These are phyloP conservation scores for Geranium brycei DNA, from an alignment of 345 rosid genomes.

Conservation along the genomic window DNA sequence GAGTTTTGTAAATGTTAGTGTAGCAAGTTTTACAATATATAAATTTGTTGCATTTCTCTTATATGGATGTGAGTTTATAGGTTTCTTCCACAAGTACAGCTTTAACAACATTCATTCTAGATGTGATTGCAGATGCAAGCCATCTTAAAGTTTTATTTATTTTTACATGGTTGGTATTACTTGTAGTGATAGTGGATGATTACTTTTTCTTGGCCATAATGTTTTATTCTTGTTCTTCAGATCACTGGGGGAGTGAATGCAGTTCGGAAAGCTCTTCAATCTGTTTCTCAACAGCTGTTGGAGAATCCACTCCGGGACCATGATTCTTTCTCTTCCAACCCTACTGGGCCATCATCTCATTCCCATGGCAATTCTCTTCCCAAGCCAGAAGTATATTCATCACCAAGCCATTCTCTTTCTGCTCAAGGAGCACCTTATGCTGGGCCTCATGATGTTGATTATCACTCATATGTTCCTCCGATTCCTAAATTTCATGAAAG, in stretches of 20 bases:
- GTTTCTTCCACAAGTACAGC: background rate
- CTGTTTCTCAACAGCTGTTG: conserved; percentile 44
- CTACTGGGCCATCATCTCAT: conserved; percentile 29
- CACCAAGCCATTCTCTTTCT: conserved; percentile 21
- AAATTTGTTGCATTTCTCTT: background rate
- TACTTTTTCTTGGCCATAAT: background rate
- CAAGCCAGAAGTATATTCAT: conserved; percentile 19
- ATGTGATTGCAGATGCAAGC: background rate
- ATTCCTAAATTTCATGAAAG: conserved; percentile 25
- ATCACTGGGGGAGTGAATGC: conserved; percentile 47
- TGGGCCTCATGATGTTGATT: conserved; percentile 27
- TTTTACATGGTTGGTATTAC: background rate
- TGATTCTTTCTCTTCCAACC: conserved; percentile 23
- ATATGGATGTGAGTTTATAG: background rate
- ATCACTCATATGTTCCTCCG: conserved; percentile 14
- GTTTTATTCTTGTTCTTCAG: conserved; percentile 21
- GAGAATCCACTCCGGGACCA: conserved; percentile 35
- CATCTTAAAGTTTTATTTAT: background rate
- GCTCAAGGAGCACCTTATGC: conserved; percentile 30
- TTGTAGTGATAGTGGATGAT: background rate
- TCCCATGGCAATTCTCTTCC: conserved; percentile 21
- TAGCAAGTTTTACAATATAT: background rate
- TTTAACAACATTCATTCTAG: background rate
- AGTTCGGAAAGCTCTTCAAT: conserved; percentile 49
- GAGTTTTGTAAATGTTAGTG: background rate